phyloP scores from a whole-genome alignment of 352 stramenopile genomes.

The Pythium periplocum region DNA sequence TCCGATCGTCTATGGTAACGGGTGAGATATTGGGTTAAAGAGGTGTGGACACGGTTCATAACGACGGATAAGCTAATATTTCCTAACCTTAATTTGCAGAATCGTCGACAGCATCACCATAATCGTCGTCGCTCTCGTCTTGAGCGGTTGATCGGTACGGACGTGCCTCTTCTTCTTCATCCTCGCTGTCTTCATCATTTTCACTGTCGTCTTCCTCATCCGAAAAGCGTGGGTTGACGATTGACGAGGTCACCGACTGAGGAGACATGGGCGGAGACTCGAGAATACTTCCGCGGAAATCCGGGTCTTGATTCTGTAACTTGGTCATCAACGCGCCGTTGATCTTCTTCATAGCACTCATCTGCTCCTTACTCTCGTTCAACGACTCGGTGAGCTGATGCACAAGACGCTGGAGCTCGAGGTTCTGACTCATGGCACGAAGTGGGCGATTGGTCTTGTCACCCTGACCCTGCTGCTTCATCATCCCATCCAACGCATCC shows the following conservation, averaged over 20 bases:
- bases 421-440: conserved; percentile 54
- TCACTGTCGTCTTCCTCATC: conserved; percentile 58
- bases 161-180: conserved; percentile 1
- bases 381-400: conserved; percentile 70
- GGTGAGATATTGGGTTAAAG: too few species aligned
- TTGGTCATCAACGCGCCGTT: conserved; percentile 66
- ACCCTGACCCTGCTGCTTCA: conserved; percentile 37
- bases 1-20: conserved; percentile 1
- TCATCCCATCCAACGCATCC: conserved; percentile 37
- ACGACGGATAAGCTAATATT: too few species aligned
- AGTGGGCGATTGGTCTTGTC: conserved; percentile 66
- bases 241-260: conserved; percentile 26
- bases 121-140: background rate
- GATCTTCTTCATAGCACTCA: conserved; percentile 67
- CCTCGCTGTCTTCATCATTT: conserved; percentile 27
- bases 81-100: too few species aligned
- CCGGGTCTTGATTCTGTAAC: conserved; percentile 49
- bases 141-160: too few species aligned
- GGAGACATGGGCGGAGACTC: conserved; percentile 34
- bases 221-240: conserved; percentile 35
- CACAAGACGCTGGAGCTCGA: conserved; percentile 65
- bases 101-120: background rate
- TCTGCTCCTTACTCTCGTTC: conserved; percentile 62
- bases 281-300: conserved; percentile 45
- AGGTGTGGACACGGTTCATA: too few species aligned